Base-by-base conservation (phyloP, 371 early-diverging fungal species). In the Circinella umbellata region DNA sequence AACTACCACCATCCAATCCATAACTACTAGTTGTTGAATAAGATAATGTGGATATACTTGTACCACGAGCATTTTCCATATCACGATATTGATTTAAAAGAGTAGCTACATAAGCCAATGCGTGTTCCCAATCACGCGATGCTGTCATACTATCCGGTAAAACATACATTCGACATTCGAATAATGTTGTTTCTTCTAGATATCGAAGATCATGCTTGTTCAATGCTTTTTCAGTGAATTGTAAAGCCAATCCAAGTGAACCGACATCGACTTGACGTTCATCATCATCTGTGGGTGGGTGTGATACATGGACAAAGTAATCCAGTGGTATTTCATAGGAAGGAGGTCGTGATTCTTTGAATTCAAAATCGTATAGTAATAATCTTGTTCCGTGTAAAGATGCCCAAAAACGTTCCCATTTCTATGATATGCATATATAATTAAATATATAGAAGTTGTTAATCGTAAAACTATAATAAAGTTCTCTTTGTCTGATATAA, bases 351-450 rank as follows among this genome's bases (percentile, higher is more conserved):
- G 42, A 76, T 78, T 83, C 80, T 67, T 76, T 78, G 61, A 76
- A 79, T 53, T 84, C 84, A 75, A 84, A 84, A 71, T 84, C 84
- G 75, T 77, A 84, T 13, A 84, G 66, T 20, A 68, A 64, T 20
- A 84, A 69, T 48, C 75, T 67, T 20, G 73, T 70, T 37, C 75
- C 79, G 63, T 76, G 70, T 27, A 84, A 61, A 20, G 66, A 71
- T 10, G 80, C 81, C 81, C 82, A 81, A 62, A 77, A 81, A 48
- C 84, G 75, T 42, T 78, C 64, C 84, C 84, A 84, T 72, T 72
- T 73, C 84, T 84, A 67, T 3, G 64, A 39, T 34, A 42, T 35
- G 42, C 42, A 6, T 11, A 42, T 53, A 49, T 35, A 49, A 9
- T 2, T 46, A 36, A 13, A 61, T 60, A 27, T 27, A 27, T 27